A percentile compares a stretch with the other conserved stretches of the same genome.
Conservation (phyloP, 2,329 filamentous ascomycete genomes). For the Trichoderma koningiopsis region DNA sequence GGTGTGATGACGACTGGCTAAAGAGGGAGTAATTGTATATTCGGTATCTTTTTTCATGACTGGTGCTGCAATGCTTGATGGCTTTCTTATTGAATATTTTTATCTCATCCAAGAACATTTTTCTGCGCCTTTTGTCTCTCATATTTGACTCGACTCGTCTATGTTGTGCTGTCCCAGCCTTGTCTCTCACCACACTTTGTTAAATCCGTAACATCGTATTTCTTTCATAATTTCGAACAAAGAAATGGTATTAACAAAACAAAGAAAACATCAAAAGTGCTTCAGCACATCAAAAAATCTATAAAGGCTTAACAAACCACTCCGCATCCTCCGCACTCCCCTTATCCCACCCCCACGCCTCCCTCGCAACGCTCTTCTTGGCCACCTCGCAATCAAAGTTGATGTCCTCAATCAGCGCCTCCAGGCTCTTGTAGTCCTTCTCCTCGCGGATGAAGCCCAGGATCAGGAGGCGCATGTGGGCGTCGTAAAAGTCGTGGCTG, state of each 20-base stretch:
- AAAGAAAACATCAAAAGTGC: neutral
- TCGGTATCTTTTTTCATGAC: neutral
- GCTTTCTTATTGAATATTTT: neutral
- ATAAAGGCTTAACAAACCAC: constrained; percentile 44
- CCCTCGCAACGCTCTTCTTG: constrained; percentile 67
- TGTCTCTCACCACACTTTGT: neutral
- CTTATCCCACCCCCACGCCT: constrained; percentile 57
- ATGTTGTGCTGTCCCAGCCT: neutral
- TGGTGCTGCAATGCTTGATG: neutral
- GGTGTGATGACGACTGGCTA: constrained; percentile 4
- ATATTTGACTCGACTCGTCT: neutral
- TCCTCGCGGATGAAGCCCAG: constrained; percentile 88
- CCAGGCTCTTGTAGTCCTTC: constrained; percentile 81
- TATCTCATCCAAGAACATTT: neutral
- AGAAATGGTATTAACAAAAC: neutral
- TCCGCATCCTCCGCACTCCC: constrained; percentile 35
- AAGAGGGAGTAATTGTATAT: neutral
- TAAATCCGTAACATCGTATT: neutral
- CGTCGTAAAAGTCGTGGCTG: constrained; percentile 79
- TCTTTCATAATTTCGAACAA: neutral
- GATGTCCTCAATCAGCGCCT: constrained; percentile 87
- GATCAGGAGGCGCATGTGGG: constrained; percentile 75
- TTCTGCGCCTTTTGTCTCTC: neutral
- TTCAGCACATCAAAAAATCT: neutral
- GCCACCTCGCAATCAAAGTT: constrained; percentile 85